Evolutionary conservation across 177 flowering plant genomes (phyloP).

Genomic region (Tripterygium wilfordii): DNA sequence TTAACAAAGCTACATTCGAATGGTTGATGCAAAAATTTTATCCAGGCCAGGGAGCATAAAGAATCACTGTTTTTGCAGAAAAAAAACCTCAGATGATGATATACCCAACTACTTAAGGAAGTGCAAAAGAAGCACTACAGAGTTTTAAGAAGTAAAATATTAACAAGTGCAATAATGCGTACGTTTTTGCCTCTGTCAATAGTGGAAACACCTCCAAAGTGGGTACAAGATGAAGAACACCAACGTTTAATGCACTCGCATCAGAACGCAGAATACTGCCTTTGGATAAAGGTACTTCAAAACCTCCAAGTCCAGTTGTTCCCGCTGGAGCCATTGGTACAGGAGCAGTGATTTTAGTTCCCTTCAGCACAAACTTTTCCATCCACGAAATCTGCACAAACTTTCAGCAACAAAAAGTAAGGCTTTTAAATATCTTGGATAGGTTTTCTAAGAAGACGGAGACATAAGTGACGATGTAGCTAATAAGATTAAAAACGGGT

Average conservation of each 20-base stretch:
- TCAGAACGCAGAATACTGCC: constrained; percentile 85
- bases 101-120: too few species aligned
- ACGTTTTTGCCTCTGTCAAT: constrained; percentile 79
- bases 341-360: constrained; percentile 94
- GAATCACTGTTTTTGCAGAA: too few species aligned
- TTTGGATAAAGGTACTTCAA: constrained; percentile 86
- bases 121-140: too few species aligned
- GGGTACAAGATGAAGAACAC: constrained; percentile 95
- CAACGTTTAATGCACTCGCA: constrained; percentile 87
- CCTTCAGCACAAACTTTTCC: constrained; percentile 94
- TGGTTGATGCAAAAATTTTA: too few species aligned
- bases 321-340: constrained; percentile 88
- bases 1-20: too few species aligned
- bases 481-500: too few species aligned
- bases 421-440: neutral
- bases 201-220: constrained; percentile 93
- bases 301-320: constrained; percentile 99
- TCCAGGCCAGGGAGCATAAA: too few species aligned
- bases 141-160: too few species aligned
- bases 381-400: constrained; percentile 99
- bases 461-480: too few species aligned
- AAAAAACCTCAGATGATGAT: too few species aligned
- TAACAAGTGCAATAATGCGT: too few species aligned
- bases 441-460: too few species aligned
- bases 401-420: constrained; percentile 6